Evolutionary conservation across 176 grass and related monocot genomes (phyloP).

Genomic region (Aechmea fasciata): DNA sequence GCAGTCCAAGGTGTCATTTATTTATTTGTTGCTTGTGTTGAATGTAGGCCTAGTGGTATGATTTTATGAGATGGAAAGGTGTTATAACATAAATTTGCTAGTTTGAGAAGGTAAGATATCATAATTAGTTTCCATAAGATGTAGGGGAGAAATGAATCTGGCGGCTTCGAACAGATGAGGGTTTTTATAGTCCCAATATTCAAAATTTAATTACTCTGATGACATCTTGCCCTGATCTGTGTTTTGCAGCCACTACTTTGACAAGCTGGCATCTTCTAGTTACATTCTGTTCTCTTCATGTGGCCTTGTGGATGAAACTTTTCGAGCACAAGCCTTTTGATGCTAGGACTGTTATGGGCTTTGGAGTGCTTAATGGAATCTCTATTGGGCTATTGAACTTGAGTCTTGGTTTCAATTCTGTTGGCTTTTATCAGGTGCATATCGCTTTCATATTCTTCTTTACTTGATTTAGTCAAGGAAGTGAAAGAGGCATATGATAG

Average conservation of each 20-base stretch:
- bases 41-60: too few species aligned
- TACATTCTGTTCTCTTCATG: conserved; percentile 95
- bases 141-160: too few species aligned
- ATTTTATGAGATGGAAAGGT: too few species aligned
- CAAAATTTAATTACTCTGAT: not conserved
- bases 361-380: conserved; percentile 94
- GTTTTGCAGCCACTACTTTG: conserved; percentile 84
- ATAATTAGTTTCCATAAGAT: too few species aligned
- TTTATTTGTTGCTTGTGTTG: too few species aligned
- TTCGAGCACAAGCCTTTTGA: conserved; percentile 99
- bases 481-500: too few species aligned
- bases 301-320: conserved; percentile 87
- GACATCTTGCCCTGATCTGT: not conserved
- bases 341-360: conserved; percentile 84
- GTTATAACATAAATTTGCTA: too few species aligned
- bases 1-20: too few species aligned
- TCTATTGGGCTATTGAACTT: conserved; percentile 97
- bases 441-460: conserved; percentile 7
- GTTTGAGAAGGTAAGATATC: too few species aligned
- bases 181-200: too few species aligned
- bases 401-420: conserved; percentile 95
- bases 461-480: not conserved
- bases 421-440: conserved; percentile 93
- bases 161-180: too few species aligned
- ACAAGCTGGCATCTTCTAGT: conserved; percentile 99